phyloP scores from a whole-genome alignment of 202 grass and related monocot genomes.

The Bolboschoenoplectus hybrid region DNA sequence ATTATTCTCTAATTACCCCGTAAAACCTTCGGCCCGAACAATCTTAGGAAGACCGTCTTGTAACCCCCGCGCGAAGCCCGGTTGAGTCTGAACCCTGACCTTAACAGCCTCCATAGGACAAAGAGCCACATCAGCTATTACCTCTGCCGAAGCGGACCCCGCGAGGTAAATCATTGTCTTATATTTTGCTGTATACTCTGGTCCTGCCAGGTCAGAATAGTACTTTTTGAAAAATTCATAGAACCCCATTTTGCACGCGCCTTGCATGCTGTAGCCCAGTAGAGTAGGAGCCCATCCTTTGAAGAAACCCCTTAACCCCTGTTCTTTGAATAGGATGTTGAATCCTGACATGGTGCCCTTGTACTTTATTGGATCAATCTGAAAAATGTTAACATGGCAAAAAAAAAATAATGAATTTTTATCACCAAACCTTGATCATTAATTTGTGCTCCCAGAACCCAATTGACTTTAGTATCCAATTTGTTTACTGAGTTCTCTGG shows the following conservation, averaged over 20 bases:
- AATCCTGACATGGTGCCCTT: conserved; percentile 76
- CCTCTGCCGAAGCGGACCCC: conserved; percentile 64
- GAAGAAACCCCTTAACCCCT: conserved; percentile 74
- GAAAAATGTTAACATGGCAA: conserved; percentile 11
- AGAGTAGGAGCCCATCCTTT: conserved; percentile 70
- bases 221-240: conserved; percentile 78
- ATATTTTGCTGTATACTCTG: conserved; percentile 62
- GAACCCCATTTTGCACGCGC: conserved; percentile 74
- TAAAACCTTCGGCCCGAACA: conserved; percentile 57
- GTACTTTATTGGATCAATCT: conserved; percentile 71
- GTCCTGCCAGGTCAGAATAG: conserved; percentile 66
- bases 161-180: conserved; percentile 74
- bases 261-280: conserved; percentile 68
- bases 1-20: conserved; percentile 47
- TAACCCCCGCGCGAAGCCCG: conserved; percentile 65
- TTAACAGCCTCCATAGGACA: conserved; percentile 82
- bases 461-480: neutral
- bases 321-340: conserved; percentile 65
- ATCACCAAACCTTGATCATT: neutral
- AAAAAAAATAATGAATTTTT: too few relatives aligned
- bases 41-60: conserved; percentile 70
- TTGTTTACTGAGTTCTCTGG: neutral
- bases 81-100: conserved; percentile 76
- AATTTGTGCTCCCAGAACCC: neutral
- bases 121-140: conserved; percentile 66